Evolutionary conservation across 495 filamentous ascomycete species (phyloP).

Genomic region (Neurospora sp.): DNA sequence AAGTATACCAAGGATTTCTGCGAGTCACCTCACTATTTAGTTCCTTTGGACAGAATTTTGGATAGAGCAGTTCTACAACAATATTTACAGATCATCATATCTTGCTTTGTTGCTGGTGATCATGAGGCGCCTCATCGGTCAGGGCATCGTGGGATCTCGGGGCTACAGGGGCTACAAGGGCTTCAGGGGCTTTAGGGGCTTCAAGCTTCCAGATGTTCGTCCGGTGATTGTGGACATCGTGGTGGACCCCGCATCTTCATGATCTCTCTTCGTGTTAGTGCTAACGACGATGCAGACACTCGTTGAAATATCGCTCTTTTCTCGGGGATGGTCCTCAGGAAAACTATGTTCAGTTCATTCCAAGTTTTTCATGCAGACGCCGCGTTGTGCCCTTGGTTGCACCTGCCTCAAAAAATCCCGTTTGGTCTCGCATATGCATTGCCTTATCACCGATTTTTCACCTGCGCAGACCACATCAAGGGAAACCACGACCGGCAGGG

Average conservation of each 20-base stretch:
- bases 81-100: neutral
- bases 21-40: neutral
- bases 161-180: neutral
- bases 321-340: rapidly evolving
- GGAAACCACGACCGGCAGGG: neutral
- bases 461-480: neutral
- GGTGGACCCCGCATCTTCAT: neutral
- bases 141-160: neutral
- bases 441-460: neutral
- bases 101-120: neutral
- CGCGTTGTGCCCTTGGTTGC: neutral
- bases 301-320: neutral
- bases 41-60: neutral
- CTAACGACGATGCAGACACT: neutral
- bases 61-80: neutral
- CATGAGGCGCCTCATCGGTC: neutral
- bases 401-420: neutral
- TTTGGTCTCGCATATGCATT: neutral
- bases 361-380: neutral
- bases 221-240: neutral
- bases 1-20: neutral
- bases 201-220: neutral
- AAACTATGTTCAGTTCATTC: neutral
- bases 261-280: neutral
- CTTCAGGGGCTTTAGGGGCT: neutral